phyloP scores from a whole-genome alignment of 805 yeast species.

The Saturnispora ahearnii region DNA sequence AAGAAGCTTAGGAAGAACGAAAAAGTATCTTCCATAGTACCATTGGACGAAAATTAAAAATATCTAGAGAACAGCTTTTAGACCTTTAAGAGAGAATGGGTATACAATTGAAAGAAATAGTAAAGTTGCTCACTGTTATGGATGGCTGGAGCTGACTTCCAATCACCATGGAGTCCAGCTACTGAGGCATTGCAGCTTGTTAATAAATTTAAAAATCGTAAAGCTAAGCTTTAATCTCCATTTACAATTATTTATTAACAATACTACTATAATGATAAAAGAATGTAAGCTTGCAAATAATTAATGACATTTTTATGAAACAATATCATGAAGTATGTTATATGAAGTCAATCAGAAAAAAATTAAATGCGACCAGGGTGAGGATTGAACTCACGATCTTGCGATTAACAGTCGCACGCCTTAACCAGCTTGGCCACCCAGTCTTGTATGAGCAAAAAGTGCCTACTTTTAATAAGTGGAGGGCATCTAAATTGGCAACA shows the following conservation, averaged over 20 bases:
- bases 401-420: slow-evolving; percentile 61
- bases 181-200: slow-evolving; percentile 27
- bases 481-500: too few relatives aligned
- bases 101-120: slow-evolving; percentile 39
- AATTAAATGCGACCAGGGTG: slow-evolving; percentile 38
- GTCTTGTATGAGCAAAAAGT: too few relatives aligned
- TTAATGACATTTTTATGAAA: too few relatives aligned
- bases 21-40: slow-evolving; percentile 32
- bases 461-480: too few relatives aligned
- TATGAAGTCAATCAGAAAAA: not conserved
- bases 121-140: slow-evolving; percentile 47
- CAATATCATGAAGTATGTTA: too few relatives aligned
- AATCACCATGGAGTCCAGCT: slow-evolving; percentile 56
- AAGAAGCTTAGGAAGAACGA: slow-evolving; percentile 40
- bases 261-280: too few relatives aligned
- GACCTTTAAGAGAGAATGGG: slow-evolving; percentile 61
- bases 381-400: slow-evolving; percentile 57
- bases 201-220: slow-evolving; percentile 1
- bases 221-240: not conserved
- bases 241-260: not conserved
- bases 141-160: slow-evolving; percentile 37
- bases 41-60: slow-evolving; percentile 32
- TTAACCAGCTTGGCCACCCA: slow-evolving; percentile 53
- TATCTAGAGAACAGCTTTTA: slow-evolving; percentile 48
- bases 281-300: too few relatives aligned